Base-by-base conservation (phyloP, 1,284 basidiomycete genomes). In the Ustilago hordei region DNA sequence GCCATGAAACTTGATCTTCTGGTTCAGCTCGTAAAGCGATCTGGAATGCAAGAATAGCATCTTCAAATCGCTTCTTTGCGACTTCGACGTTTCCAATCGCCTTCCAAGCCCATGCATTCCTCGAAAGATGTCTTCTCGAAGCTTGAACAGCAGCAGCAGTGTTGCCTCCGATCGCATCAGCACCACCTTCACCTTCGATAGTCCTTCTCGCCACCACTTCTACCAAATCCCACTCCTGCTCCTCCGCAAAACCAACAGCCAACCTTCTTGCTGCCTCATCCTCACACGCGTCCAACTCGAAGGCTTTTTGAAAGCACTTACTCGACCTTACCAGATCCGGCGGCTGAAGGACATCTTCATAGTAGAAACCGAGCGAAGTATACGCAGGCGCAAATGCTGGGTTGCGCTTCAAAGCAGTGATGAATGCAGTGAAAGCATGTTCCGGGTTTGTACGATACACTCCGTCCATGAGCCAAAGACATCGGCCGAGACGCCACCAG, bases 231-330 rank as follows among this genome's bases (percentile, higher is more conserved):
- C 97, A 99, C 84, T 98, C 95, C 59, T 91, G 90, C 77, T 97
- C 93, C 61, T 95, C 91, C 0, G 96, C 95, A 86, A 97, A 98
- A 0, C 93, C 93, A 77, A 92, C 91, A 0, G 95, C 95, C 4
- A 99, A 89, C 68, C 91, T 89, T 56, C 90, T 89, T 0, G 95
- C 97, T 1, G 97, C 95, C 15, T 93, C 91, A 12, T 90, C 91
- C 87, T 99, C 93, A 13, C 92, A 90, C 1, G 95, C 90, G 86
- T 98, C 95, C 2, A 99, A 90, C 87, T 99, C 97, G 80, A 99
- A 98, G 0, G 97, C 97, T 83, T 97, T 98, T 83, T 99, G 95
- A 88, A 98, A 98, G 85, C 97, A 99, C 85, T 96, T 96, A 17
- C 93, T 92, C 1, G 96, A 93, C 48, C 96, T 91, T 11, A 91